Evolutionary conservation across 2,329 filamentous ascomycete genomes (phyloP).

Genomic region (Pleoardoris graminearum): DNA sequence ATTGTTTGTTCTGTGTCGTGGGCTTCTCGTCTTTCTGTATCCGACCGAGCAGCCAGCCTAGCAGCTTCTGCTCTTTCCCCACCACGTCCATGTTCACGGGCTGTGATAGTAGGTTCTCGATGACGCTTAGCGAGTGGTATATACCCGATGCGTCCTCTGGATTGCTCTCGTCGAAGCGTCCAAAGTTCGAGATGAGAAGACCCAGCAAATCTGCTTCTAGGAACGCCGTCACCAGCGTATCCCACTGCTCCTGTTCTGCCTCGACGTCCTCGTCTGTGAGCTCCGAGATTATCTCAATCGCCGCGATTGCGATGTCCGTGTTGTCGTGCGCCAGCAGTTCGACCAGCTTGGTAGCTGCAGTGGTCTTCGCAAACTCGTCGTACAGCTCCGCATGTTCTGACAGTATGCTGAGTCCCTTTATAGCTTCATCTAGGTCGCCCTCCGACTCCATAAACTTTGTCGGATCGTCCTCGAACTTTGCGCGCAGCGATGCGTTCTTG

Average conservation of each 20-base stretch:
- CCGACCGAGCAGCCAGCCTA: constrained; percentile 77
- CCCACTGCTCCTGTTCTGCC: constrained; percentile 80
- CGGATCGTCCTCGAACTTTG: constrained; percentile 79
- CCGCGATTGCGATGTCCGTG: constrained; percentile 91
- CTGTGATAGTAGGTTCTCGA: constrained; percentile 84
- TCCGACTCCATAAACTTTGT: constrained; percentile 82
- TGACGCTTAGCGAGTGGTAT: constrained; percentile 78
- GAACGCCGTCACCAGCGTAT: constrained; percentile 67
- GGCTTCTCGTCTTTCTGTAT: constrained; percentile 69
- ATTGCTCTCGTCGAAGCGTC: constrained; percentile 72
- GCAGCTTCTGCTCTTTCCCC: constrained; percentile 66
- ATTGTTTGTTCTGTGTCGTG: constrained; percentile 91
- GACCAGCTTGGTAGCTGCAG: constrained; percentile 74
- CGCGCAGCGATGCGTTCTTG: constrained; percentile 86
- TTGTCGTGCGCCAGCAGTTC: constrained; percentile 90
- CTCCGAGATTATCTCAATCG: constrained; percentile 86
- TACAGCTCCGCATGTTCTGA: constrained; percentile 86
- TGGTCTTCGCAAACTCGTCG: constrained; percentile 74
- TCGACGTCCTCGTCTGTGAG: constrained; percentile 91
- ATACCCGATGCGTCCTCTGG: constrained; percentile 80
- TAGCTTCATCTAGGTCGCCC: constrained; percentile 84
- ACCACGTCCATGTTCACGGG: constrained; percentile 70
- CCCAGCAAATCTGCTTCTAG: constrained; percentile 69
- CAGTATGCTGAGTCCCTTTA: constrained; percentile 84
- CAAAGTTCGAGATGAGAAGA: constrained; percentile 76